A percentile compares a stretch with the other conserved stretches of the same genome.
Evolutionary conservation across 1,284 basidiomycete genomes (phyloP).

Genomic region (Retiboletus flavoniger): DNA sequence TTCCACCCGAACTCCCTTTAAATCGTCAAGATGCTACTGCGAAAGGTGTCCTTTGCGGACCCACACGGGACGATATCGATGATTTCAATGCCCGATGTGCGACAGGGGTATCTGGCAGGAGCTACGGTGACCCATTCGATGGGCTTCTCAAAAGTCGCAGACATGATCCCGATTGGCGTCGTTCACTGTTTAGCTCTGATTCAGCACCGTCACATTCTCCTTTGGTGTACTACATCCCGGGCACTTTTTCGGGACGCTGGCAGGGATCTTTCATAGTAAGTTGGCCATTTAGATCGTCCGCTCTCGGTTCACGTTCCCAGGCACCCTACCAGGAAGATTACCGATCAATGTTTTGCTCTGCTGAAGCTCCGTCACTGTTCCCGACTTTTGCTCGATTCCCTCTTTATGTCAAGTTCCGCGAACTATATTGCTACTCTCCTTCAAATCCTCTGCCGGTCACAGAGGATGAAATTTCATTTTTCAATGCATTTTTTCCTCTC

Average conservation of each 20-base stretch:
- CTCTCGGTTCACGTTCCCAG: constrained; percentile 29
- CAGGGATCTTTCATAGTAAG: constrained; percentile 46
- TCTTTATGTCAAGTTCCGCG: constrained; percentile 46
- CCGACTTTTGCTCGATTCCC: constrained; percentile 39
- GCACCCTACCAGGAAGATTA: constrained; percentile 39
- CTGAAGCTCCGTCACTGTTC: constrained; percentile 36
- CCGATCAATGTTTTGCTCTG: constrained; percentile 34
- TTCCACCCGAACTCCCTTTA: constrained; percentile 39
- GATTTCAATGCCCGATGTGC: constrained; percentile 42
- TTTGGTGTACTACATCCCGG: constrained; percentile 38
- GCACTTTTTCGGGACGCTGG: constrained; percentile 46
- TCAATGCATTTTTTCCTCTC: constrained; percentile 48
- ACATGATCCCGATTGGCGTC: constrained; percentile 35
- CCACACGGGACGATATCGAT: constrained; percentile 45
- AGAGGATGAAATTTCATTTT: constrained; percentile 27
- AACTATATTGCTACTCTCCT: constrained; percentile 41
- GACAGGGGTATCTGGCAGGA: constrained; percentile 34
- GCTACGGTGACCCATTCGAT: constrained; percentile 27
- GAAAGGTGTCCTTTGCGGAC: constrained; percentile 34
- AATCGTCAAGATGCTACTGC: constrained; percentile 26
- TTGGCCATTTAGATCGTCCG: neutral
- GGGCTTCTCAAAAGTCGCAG: constrained; percentile 27
- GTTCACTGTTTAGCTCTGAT: constrained; percentile 20
- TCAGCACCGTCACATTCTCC: neutral
- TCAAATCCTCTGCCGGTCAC: constrained; percentile 27